phyloP scores from a whole-genome alignment of 2,329 filamentous ascomycete genomes.

The Myotisia sp. region DNA sequence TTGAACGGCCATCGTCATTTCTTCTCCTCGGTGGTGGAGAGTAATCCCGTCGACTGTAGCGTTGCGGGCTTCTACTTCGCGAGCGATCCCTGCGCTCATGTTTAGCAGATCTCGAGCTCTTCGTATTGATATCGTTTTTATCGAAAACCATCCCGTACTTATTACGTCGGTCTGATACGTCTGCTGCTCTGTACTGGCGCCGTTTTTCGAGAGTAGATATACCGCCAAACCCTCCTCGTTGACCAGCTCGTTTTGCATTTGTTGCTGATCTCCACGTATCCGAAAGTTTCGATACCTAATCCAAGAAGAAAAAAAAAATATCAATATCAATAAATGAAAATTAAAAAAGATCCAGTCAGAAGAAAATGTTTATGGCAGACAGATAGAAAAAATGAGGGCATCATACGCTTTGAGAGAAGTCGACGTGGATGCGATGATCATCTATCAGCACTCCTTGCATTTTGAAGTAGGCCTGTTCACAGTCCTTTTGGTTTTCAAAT shows the following conservation, averaged over 20 bases:
- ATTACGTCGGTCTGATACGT: conserved; percentile 33
- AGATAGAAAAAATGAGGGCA: too few relatives aligned
- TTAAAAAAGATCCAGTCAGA: too few relatives aligned
- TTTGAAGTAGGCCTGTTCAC: conserved; percentile 93
- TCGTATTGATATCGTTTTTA: conserved; percentile 49
- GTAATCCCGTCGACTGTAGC: conserved; percentile 19
- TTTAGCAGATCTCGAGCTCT: conserved; percentile 13
- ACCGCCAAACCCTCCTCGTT: conserved; percentile 73
- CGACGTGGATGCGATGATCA: conserved; percentile 92
- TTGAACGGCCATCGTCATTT: conserved; percentile 20
- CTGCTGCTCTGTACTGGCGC: conserved; percentile 68
- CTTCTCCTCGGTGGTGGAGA: conserved; percentile 15
- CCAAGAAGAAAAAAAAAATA: conserved; percentile 12
- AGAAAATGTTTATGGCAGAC: too few relatives aligned
- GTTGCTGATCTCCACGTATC: conserved; percentile 79
- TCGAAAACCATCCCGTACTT: conserved; percentile 72
- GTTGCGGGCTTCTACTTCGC: conserved; percentile 35
- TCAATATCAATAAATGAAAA: conserved; percentile 11
- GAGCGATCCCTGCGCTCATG: conserved; percentile 13
- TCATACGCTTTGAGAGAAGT: conserved; percentile 94
- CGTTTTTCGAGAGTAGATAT: conserved; percentile 78
- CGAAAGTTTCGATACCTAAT: conserved; percentile 56
- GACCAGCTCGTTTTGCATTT: conserved; percentile 59
- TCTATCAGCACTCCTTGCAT: conserved; percentile 97
- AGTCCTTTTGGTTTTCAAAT: conserved; percentile 81